These are phyloP conservation scores for Chlamydomonas urium DNA, from an alignment of 139 green algal species.

Conservation along the genomic window DNA sequence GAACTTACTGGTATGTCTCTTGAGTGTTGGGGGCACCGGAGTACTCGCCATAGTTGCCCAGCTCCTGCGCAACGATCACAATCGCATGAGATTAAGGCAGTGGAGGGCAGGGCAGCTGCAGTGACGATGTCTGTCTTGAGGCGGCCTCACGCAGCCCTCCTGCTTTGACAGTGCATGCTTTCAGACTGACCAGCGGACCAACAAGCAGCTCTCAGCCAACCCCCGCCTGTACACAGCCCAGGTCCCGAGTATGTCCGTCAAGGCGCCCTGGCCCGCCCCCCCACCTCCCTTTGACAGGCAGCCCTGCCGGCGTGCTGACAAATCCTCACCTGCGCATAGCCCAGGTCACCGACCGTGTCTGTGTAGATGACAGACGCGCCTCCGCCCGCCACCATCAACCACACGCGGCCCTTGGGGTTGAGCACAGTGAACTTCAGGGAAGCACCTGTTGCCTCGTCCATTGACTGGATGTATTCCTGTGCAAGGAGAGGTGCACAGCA, in stretches of 20 bases:
- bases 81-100: too few relatives aligned
- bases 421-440: conserved; percentile 90
- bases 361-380: conserved; percentile 87
- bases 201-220: too few relatives aligned
- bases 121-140: too few relatives aligned
- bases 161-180: too few relatives aligned
- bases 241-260: too few relatives aligned
- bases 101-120: too few relatives aligned
- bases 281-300: not conserved
- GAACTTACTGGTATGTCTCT: conserved; percentile 23
- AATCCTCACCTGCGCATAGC: conserved; percentile 42
- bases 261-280: not conserved
- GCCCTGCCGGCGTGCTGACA: not conserved
- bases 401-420: conserved; percentile 84
- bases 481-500: not conserved
- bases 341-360: conserved; percentile 86
- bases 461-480: conserved; percentile 6
- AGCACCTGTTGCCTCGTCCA: conserved; percentile 66
- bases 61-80: conserved; percentile 55
- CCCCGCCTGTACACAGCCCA: too few relatives aligned
- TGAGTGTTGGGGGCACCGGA: conserved; percentile 24
- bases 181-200: too few relatives aligned
- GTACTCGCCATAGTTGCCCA: conserved; percentile 95
- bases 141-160: too few relatives aligned
- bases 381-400: conserved; percentile 92